Percentiles rank a stretch among this genome's conserved stretches.
These are phyloP conservation scores for Cytospora paraplurivora DNA, from an alignment of 2,329 filamentous ascomycete species.

Conservation along the genomic window DNA sequence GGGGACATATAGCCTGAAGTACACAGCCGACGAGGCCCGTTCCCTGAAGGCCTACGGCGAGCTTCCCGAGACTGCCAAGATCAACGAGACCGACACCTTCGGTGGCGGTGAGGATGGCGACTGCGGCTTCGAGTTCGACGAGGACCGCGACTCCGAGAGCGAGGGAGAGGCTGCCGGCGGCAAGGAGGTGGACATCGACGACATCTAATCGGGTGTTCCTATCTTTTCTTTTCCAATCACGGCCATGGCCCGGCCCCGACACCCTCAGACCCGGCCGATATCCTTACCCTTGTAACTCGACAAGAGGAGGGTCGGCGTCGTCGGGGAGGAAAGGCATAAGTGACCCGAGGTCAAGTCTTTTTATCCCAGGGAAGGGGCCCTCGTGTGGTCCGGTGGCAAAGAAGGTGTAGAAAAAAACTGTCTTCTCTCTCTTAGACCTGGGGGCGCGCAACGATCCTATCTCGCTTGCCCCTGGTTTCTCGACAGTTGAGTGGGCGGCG, in stretches of 20 bases:
- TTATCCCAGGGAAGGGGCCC: background rate
- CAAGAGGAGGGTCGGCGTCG: no score
- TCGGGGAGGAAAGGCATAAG: background rate
- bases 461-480: conserved; percentile 31
- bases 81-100: conserved; percentile 98
- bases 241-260: background rate
- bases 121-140: conserved; percentile 98
- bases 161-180: conserved; percentile 58
- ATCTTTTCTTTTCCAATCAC: background rate
- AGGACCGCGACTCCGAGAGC: conserved; percentile 72
- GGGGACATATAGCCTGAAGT: conserved; percentile 65
- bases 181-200: conserved; percentile 80
- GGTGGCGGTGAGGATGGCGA: conserved; percentile 91
- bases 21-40: conserved; percentile 92
- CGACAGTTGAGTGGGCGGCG: conserved; percentile 49
- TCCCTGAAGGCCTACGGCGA: conserved; percentile 96
- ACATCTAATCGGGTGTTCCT: conserved; percentile 67
- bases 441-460: background rate
- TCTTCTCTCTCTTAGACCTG: conserved; percentile 64
- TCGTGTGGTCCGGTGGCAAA: conserved; percentile 4
- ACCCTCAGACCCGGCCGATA: background rate
- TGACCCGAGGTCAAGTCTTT: background rate
- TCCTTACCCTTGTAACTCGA: no score
- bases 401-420: conserved; percentile 48
- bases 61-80: conserved; percentile 95